Base-by-base conservation (phyloP, 2,329 filamentous ascomycete species). In the Domatiomyces globalis region DNA sequence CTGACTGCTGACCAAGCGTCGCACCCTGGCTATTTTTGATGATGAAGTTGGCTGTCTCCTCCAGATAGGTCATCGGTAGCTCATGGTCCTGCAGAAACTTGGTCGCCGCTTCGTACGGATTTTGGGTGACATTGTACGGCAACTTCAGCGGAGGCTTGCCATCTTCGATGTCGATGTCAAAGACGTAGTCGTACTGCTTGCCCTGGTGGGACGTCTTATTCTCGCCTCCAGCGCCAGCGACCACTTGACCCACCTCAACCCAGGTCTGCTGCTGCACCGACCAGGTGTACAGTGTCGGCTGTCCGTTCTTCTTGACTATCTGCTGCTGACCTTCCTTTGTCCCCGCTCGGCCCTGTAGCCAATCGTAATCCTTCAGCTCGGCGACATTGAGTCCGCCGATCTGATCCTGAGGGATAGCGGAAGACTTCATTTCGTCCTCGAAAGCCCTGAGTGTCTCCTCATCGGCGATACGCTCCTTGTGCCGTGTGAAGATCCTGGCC, bases 251-350 rank as follows among this genome's bases (percentile, higher is more conserved):
- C 7, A 96, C 84, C 56, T 84, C 84, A 52, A 87, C 74, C 89
- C 89, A 95, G 64, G 88, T 75, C 49, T 80, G 75, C 55, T 83
- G 75, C 57, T 78, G 71, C 62, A 67, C 60, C 57, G 89, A 94
- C 90, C 90, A 96, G 55, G 86, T 82, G 64, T 96, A 87, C 7
- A 89, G 88, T 4, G 85, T 87, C 27, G 95, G 76, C 49, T 80
- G 86, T 45, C 87, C 87, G 62, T 94, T 83, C 65, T 95, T 85
- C 53, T 78, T 80, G 61, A 95, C 90, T 80, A 94, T 94, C 62
- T 94, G 84, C 4, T 95, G 85, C 64, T 98, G 90, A 0, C 92
- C 92, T 58, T 98, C 92, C 67, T 95, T 95, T n/a, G 86, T 92
- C 2, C 92, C 92, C 0, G 81, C 80, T 60, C 88, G 89, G 51